Base-by-base conservation (phyloP, 352 stramenopile genomes). In the Hyaloperonospora arabidopsidis region DNA sequence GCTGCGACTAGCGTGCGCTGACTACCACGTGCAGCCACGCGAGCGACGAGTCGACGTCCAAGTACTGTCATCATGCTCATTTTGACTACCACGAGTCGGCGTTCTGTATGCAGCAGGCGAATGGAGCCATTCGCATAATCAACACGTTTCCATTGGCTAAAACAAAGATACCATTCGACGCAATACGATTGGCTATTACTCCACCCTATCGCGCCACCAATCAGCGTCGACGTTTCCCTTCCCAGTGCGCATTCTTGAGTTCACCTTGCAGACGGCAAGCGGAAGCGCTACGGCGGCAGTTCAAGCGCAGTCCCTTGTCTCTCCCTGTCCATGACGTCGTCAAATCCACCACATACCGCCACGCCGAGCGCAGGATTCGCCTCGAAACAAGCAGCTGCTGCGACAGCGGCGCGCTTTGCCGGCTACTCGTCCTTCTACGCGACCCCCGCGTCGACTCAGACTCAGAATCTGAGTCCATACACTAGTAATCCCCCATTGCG, bases 381-480 rank as follows among this genome's bases (percentile, higher is more conserved):
- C 7, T 65, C 65, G 19, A 70, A 71, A 47, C 73, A 70, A 54
- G 64, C 59, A 1, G 50, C 71, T 5, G 67, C 64, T n/a, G 59
- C 52, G 36, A 64, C 70, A 11, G 72, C 65, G 56, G 69, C 58
- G 49, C 75, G 63, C 53, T 84, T 81, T 54, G 78, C 78, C 11
- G 78, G 78, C 38, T 88, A 86, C 52, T 69, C 78, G 15, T 76
- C 79, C 22, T 86, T 88, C 63, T 86, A 87, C 66, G 63, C 61
- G 44, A 64, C 73, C 10, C 58, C 69, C 1, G 44, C 58, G 1
- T 18, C 22, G 35, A 11, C 38, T 19, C 28, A 54, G 52, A 28
- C 21, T 22, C 54, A 54, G 44, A 39, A 44, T n/a, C 36, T 50
- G 62, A 29, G 7, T 5, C 47, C 50, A 23, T 54, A 57, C n/a